These are phyloP conservation scores for Fremontodendron californicum DNA, from an alignment of 345 rosid genomes.

Conservation along the genomic window DNA sequence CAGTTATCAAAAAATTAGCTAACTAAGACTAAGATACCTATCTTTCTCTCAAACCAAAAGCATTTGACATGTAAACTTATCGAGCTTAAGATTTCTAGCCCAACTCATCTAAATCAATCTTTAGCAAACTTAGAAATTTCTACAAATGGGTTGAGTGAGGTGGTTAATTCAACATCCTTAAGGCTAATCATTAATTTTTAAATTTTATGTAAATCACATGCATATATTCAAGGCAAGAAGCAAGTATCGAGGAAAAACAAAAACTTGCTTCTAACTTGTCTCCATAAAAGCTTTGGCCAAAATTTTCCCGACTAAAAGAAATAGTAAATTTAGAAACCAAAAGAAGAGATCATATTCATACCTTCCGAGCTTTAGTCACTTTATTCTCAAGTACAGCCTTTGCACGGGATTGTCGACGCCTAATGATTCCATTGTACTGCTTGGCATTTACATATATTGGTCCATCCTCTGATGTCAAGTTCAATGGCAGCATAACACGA, in stretches of 20 bases:
- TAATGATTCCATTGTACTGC: conserved; percentile 92
- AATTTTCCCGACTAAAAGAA: background rate
- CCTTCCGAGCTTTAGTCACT: conserved; percentile 55
- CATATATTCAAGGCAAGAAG: background rate
- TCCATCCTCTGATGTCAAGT: conserved; percentile 64
- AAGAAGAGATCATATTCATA: conserved; percentile 19
- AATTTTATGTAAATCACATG: background rate
- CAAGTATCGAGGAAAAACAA: background rate
- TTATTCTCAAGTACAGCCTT: conserved; percentile 73
- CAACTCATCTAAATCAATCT: background rate
- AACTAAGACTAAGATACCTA: no score
- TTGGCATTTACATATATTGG: conserved; percentile 92
- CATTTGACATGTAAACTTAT: background rate
- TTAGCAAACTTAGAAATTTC: background rate
- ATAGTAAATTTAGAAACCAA: background rate
- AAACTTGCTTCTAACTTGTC: background rate
- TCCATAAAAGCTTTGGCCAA: background rate
- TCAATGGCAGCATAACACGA: conserved; percentile 80
- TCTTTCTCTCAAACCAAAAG: background rate
- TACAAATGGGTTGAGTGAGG: background rate
- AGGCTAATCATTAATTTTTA: no score
- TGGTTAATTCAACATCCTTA: background rate
- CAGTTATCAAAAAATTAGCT: no score
- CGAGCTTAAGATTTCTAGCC: background rate
- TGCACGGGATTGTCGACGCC: conserved; percentile 88